phyloP scores from a whole-genome alignment of 345 rosid genomes.

The Orychophragmus violaceus region DNA sequence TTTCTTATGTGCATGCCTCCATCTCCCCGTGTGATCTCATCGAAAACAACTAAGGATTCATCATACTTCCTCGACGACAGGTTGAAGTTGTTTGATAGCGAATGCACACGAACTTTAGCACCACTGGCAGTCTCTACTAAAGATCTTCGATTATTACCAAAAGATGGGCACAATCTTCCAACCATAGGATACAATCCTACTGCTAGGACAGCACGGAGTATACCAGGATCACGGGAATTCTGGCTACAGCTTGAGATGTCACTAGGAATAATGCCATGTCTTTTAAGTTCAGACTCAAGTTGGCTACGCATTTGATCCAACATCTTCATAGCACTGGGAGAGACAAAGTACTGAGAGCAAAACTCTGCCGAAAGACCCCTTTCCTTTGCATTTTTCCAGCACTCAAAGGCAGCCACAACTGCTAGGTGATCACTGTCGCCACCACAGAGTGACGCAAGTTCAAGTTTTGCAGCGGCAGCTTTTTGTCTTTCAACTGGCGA shows the following conservation, averaged over 20 bases:
- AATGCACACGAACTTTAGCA: slow-evolving; percentile 62
- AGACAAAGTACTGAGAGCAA: slow-evolving; percentile 74
- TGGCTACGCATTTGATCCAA: slow-evolving; percentile 76
- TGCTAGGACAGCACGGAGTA: slow-evolving; percentile 72
- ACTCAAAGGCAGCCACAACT: slow-evolving; percentile 81
- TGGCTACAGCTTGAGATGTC: slow-evolving; percentile 50
- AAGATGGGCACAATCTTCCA: slow-evolving; percentile 54
- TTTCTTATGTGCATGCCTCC: slow-evolving; percentile 68
- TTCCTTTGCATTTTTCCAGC: slow-evolving; percentile 78
- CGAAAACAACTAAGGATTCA: slow-evolving; percentile 57
- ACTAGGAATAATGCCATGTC: slow-evolving; percentile 57
- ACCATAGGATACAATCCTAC: slow-evolving; percentile 89
- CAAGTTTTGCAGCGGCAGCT: slow-evolving; percentile 64
- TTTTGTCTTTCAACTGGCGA: slow-evolving; percentile 62
- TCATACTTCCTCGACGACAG: slow-evolving; percentile 35
- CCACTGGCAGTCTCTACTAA: slow-evolving; percentile 68
- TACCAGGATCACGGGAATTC: slow-evolving; percentile 70
- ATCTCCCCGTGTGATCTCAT: slow-evolving; percentile 88
- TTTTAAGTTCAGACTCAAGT: slow-evolving; percentile 62
- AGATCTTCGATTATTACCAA: slow-evolving; percentile 40
- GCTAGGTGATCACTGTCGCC: slow-evolving; percentile 92
- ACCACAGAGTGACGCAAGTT: slow-evolving; percentile 77
- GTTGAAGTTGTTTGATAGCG: slow-evolving; percentile 55
- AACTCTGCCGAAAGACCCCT: slow-evolving; percentile 52
- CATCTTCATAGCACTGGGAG: slow-evolving; percentile 70